Base-by-base conservation (phyloP, 768 basidiomycete genomes). In the Exsudoporus frostii region DNA sequence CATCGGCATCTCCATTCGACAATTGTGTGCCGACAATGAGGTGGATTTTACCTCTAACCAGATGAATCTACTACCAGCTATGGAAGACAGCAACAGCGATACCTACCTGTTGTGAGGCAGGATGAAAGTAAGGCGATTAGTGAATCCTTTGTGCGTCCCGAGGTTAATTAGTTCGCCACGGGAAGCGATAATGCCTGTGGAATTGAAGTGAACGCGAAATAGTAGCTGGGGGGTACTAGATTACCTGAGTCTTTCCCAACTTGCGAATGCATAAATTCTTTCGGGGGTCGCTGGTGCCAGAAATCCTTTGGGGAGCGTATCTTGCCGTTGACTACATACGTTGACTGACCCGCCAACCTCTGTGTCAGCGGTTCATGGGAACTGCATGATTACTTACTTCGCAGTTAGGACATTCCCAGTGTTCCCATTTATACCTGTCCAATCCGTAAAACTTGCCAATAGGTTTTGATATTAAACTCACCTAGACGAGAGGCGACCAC, bases 401-500 rank as follows among this genome's bases (percentile, higher is more conserved):
- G 63, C 88, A 92, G 51, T 74, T 61, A 30, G 74, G 67, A 61
- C 90, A 92, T 65, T 87, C 79, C 81, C 87, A 90, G 45, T 77
- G 63, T 63, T 88, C 80, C 89, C 88, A 90, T 67, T 84, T 85
- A 48, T 66, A 83, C 59, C 90, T 91, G 27, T 38, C 41, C 44
- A 19, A 43, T 39, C 33, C 37, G 33, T 59, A 52, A 57, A 34
- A 25, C 27, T 11, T 34, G 41, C 42, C 20, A 4, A 36, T 15
- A 34, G 19, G n/a, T 30, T 51, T 37, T 20, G 22, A 20, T 24
- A 25, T 30, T 17, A 29, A 46, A 41, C 61, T 76, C 54, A 90
- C 89, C 89, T 79, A 72, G 82, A 83, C 9, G 88, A 88, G 37
- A 92, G 68, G 24, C 88, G 79, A 27, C 90, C 90, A 60, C 90